Percentiles rank a stretch among this genome's conserved stretches.
Evolutionary conservation across 75 land plant genomes (phyloP).

Genomic region (Sequoia sempervirens): DNA sequence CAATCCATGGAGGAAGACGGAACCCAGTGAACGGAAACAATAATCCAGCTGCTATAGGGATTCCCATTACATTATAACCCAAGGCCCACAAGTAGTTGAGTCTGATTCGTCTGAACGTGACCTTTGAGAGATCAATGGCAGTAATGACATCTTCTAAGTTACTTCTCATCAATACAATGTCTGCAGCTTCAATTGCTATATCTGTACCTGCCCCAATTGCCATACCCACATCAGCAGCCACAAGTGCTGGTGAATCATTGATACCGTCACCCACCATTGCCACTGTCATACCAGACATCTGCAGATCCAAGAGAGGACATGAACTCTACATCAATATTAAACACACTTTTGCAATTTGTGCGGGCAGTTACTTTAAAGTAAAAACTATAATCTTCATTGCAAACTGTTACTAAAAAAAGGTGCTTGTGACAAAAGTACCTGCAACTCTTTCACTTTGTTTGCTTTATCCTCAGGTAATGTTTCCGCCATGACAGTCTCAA

Average conservation of each 20-base stretch:
- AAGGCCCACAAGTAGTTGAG: slow-evolving; percentile 93
- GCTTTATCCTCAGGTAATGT: slow-evolving; percentile 74
- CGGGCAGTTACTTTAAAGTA: background rate
- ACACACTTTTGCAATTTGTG: background rate
- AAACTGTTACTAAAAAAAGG: background rate
- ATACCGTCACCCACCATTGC: slow-evolving; percentile 99
- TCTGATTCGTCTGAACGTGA: slow-evolving; percentile 70
- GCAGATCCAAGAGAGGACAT: slow-evolving; percentile 11
- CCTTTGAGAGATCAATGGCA: slow-evolving; percentile 85
- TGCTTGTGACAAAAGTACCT: slow-evolving; percentile 66
- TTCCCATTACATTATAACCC: slow-evolving; percentile 84
- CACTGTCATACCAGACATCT: slow-evolving; percentile 71
- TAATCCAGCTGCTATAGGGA: slow-evolving; percentile 94
- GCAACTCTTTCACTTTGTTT: slow-evolving; percentile 76
- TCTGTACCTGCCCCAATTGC: slow-evolving; percentile 98
- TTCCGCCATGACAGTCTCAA: slow-evolving; percentile 76
- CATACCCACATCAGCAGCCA: slow-evolving; percentile 96
- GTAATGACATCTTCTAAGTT: slow-evolving; percentile 94
- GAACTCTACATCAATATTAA: background rate
- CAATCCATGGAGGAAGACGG: slow-evolving; percentile 93
- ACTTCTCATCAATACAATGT: slow-evolving; percentile 92
- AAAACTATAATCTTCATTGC: background rate
- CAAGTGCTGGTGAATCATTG: slow-evolving; percentile 94
- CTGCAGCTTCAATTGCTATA: slow-evolving; percentile 96
- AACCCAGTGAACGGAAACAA: slow-evolving; percentile 71